Base-by-base conservation (phyloP, 352 stramenopile species). In the Phytophthora tubulina region DNA sequence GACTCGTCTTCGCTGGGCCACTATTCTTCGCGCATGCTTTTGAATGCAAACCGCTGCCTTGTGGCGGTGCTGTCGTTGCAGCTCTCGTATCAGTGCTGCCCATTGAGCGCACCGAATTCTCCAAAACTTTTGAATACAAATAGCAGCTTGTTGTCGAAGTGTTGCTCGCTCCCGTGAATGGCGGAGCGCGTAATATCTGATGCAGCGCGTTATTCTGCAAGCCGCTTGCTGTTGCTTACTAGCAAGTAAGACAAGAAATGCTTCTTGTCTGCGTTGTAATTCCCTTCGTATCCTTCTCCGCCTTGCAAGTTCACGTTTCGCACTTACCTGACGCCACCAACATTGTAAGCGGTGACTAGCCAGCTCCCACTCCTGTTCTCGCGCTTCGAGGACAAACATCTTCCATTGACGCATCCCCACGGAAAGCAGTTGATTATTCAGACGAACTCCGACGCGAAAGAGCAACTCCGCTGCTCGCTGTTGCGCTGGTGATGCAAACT, bases 401-500 rank as follows among this genome's bases (percentile, higher is more conserved):
- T 79, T 80, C 85, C 86, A 93, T 31, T 81, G 75, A 6, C 57
- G 4, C 59, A 91, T 67, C 3, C 80, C 86, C 33, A 84, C 53
- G 11, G 78, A 49, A n/a, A 90, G 48, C 8, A 86, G 31, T 27
- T 81, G 75, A 30, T 71, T 75, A 42, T 75, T 81, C 5, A 93
- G 51, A 5, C 76, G 76, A 8, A 73, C 17, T n/a, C 84, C 74
- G 14, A 81, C 84, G 10, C 74, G 76, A 57, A 76, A 79, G 7
- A 93, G 64, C 8, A 90, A 27, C 15, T 82, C 46, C 1, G 82
- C 70, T 6, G 86, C 86, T 41, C 79, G 76, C 44, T 93, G 84
- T 17, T 93, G 86, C 3, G 80, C 86, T 13, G 78, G 77, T 1
- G 86, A 93, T 4, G 86, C 82, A 66, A 90, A 91, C 54, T 82